Conservation (phyloP, 2,329 filamentous ascomycete genomes). For the Arthrobotrys musiformis region DNA sequence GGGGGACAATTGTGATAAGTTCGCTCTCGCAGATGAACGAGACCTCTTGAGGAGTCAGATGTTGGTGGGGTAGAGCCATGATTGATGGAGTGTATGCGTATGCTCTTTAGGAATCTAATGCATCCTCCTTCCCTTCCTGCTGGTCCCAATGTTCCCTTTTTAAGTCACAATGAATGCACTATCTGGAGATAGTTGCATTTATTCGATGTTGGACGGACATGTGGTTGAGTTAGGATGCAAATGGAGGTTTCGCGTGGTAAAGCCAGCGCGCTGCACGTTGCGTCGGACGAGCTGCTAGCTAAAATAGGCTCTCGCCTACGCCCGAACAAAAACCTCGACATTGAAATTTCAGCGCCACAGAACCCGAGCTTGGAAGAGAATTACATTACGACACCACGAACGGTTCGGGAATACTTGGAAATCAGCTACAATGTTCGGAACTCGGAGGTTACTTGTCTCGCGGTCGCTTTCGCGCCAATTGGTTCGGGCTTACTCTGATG, state of each 20-base stretch:
- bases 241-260: conserved; percentile 31
- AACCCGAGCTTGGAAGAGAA: neutral
- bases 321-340: conserved; percentile 8
- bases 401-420: neutral
- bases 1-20: conserved; percentile 88
- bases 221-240: too few relatives aligned
- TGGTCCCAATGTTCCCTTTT: neutral
- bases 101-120: neutral
- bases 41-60: conserved; percentile 77
- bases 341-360: conserved; percentile 26
- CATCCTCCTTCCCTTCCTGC: too few relatives aligned
- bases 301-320: conserved; percentile 44
- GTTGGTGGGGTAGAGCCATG: conserved; percentile 51
- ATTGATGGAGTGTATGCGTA: neutral
- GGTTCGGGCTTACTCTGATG: conserved; percentile 35
- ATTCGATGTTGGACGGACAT: neutral
- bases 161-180: neutral
- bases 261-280: neutral
- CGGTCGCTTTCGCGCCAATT: conserved; percentile 47
- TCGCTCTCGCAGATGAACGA: conserved; percentile 98
- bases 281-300: neutral
- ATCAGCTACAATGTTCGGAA: conserved; percentile 25
- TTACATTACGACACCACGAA: neutral
- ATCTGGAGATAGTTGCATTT: neutral
- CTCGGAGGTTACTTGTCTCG: conserved; percentile 27